Evolutionary conservation across 2,329 filamentous ascomycete genomes (phyloP).

Genomic region (Cladosporium sp.): DNA sequence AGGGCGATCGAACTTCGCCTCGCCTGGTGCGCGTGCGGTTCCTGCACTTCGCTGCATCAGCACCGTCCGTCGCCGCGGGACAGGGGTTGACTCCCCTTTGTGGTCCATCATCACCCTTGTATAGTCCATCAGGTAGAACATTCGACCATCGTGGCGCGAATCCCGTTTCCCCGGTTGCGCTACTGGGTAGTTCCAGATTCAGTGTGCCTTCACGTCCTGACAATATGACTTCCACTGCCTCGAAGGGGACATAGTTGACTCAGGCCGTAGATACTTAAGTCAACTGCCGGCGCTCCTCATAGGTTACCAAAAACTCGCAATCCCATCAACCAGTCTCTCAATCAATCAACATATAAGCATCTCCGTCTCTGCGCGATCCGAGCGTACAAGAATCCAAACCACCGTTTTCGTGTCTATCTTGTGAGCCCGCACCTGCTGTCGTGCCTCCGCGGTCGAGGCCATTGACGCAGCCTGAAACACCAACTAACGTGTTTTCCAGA

Average conservation of each 20-base stretch:
- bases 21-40: conserved; percentile 11
- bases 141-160: conserved; percentile 13
- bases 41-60: conserved; percentile 16
- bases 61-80: background rate
- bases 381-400: background rate
- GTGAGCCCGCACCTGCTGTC: conserved; percentile 21
- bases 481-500: conserved; percentile 13
- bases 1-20: conserved; percentile 3
- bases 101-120: conserved; percentile 15
- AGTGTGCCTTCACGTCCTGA: conserved; percentile 18
- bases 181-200: conserved; percentile 3
- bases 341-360: background rate
- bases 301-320: background rate
- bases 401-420: background rate
- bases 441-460: conserved; percentile 14
- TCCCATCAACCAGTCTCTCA: background rate
- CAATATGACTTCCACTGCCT: conserved; percentile 14
- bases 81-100: conserved; percentile 10
- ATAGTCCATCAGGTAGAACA: conserved; percentile 18
- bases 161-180: conserved; percentile 12
- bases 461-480: conserved; percentile 18
- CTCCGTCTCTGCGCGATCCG: background rate
- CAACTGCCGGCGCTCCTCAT: conserved; percentile 14
- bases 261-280: conserved; percentile 20
- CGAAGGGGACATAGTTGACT: conserved; percentile 15